Evolutionary conservation across 805 yeast species (phyloP).

Genomic region (Yamadazyma laniorum): DNA sequence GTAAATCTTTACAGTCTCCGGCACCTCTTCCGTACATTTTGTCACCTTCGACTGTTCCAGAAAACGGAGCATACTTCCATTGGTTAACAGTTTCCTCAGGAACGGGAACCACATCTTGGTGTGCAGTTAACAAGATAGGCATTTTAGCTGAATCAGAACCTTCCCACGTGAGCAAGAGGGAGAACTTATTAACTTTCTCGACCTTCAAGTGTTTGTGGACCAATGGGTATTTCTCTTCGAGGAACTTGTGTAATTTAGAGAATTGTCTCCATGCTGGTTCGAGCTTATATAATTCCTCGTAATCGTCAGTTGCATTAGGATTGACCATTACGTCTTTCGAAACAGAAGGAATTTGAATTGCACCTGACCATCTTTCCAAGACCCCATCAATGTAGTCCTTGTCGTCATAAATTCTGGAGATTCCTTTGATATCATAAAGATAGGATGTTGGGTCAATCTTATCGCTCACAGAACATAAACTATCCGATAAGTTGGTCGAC

Average conservation of each 20-base stretch:
- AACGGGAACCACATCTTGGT: conserved; percentile 44
- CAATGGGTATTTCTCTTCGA: conserved; percentile 32
- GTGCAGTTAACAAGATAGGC: conserved; percentile 40
- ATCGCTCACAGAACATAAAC: conserved; percentile 34
- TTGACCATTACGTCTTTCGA: conserved; percentile 30
- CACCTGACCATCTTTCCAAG: conserved; percentile 21
- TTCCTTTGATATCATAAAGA: conserved; percentile 20
- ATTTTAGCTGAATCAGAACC: conserved; percentile 32
- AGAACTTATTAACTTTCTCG: conserved; percentile 34
- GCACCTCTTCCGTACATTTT: conserved; percentile 36
- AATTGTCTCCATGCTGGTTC: conserved; percentile 27
- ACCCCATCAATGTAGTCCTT: conserved; percentile 22
- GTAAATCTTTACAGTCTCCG: conserved; percentile 40
- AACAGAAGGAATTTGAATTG: conserved; percentile 33
- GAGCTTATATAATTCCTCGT: conserved; percentile 24
- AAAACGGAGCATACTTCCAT: conserved; percentile 40
- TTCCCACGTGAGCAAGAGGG: conserved; percentile 39
- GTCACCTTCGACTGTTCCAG: conserved; percentile 33
- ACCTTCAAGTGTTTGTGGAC: conserved; percentile 32
- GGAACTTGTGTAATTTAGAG: conserved; percentile 28
- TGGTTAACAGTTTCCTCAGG: conserved; percentile 35
- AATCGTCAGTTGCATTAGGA: conserved; percentile 23
- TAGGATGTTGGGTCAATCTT: conserved; percentile 28
- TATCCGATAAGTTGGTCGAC: conserved; percentile 16
- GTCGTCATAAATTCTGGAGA: conserved; percentile 27